phyloP scores from a whole-genome alignment of 2,329 filamentous ascomycete species.

The Trichophyton equinum region DNA sequence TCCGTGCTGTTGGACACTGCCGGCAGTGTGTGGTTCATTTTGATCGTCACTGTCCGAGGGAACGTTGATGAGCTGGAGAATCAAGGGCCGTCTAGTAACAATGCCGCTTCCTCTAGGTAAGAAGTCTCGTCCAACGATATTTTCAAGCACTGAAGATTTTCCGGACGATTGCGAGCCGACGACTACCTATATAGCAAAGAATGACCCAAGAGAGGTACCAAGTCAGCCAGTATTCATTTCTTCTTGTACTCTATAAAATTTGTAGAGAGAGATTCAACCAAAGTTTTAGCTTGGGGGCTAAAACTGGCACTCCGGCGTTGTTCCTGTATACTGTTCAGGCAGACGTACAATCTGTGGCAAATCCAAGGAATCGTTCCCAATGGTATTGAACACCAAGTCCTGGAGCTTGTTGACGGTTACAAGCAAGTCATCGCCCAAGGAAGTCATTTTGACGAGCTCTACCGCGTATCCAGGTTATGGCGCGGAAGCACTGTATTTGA shows the following conservation, averaged over 20 bases:
- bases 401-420: constrained; percentile 96
- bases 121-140: constrained; percentile 96
- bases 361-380: constrained; percentile 95
- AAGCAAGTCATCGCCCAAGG: constrained; percentile 90
- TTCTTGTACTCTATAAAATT: neutral
- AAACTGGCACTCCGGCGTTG: neutral
- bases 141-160: constrained; percentile 96
- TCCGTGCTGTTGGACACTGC: constrained; percentile 53
- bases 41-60: constrained; percentile 58
- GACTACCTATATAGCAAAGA: constrained; percentile 55
- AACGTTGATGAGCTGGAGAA: constrained; percentile 96
- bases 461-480: constrained; percentile 12
- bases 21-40: constrained; percentile 64
- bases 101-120: constrained; percentile 92
- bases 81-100: constrained; percentile 84
- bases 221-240: neutral
- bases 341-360: constrained; percentile 85
- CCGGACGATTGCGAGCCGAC: constrained; percentile 97
- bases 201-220: constrained; percentile 14
- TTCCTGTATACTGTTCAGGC: neutral
- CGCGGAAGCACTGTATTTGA: constrained; percentile 3
- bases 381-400: constrained; percentile 98
- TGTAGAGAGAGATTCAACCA: neutral
- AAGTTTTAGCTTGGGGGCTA: neutral
- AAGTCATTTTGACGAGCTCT: constrained; percentile 53